These are phyloP conservation scores for Aureobasidium sp. DNA, from an alignment of 2,329 filamentous ascomycete genomes.

Conservation along the genomic window DNA sequence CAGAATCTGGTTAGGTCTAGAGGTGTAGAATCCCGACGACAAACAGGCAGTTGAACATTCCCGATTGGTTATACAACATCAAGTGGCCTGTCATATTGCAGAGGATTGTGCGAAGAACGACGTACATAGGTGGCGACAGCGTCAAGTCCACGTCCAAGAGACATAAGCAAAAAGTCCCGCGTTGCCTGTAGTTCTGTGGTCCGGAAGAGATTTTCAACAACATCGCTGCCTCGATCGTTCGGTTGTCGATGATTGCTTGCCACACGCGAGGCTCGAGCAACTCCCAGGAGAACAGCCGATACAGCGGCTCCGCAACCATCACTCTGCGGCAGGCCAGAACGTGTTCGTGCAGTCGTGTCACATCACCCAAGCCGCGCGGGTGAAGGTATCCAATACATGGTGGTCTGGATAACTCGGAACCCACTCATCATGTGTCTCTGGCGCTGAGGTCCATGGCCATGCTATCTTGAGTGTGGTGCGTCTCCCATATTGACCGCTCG, in stretches of 20 bases:
- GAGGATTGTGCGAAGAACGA: too few relatives aligned
- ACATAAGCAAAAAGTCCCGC: neutral
- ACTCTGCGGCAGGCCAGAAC: neutral
- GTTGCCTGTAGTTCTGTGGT: too few relatives aligned
- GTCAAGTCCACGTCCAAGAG: neutral
- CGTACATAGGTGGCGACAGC: neutral
- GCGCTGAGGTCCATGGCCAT: neutral
- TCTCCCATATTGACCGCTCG: neutral
- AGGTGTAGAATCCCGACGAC: too few relatives aligned
- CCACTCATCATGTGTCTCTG: neutral
- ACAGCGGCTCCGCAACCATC: neutral
- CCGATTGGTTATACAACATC: too few relatives aligned
- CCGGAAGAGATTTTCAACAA: neutral
- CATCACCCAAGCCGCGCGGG: constrained; percentile 6
- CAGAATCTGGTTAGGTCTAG: neutral
- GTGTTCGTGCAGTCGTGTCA: neutral
- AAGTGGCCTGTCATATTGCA: too few relatives aligned
- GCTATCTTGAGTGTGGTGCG: neutral
- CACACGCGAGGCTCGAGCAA: neutral
- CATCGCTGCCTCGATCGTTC: neutral
- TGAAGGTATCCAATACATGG: neutral
- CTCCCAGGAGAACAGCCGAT: neutral
- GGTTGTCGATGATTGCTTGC: neutral
- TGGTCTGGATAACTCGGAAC: neutral
- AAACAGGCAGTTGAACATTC: too few relatives aligned